Percentiles rank a stretch among this genome's conserved stretches.
Conservation (phyloP, 768 basidiomycete species). For the Lactifluus volemus region DNA sequence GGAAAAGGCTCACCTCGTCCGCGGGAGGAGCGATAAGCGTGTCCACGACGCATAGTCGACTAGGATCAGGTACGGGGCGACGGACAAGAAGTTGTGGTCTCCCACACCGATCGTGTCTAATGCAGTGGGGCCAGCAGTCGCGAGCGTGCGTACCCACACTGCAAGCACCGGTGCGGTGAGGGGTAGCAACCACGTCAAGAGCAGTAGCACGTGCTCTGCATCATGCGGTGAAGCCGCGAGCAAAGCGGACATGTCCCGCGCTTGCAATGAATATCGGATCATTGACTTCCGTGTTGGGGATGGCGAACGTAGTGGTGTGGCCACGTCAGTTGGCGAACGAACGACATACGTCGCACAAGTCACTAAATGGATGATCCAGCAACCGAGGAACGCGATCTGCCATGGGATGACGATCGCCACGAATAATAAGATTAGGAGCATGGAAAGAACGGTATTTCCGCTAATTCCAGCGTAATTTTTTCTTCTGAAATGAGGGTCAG, state of each 20-base stretch:
- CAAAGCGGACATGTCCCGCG: neutral
- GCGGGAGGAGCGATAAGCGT: conserved; percentile 31
- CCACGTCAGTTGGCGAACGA: neutral
- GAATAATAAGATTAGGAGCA: conserved; percentile 50
- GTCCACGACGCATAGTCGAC: conserved; percentile 54
- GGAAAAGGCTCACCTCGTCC: neutral
- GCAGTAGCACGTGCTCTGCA: conserved; percentile 53
- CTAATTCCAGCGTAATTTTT: conserved; percentile 27
- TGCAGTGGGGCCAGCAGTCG: conserved; percentile 66
- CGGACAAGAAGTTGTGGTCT: conserved; percentile 64
- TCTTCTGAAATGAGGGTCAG: neutral
- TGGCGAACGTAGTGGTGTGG: neutral
- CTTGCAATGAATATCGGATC: conserved; percentile 1
- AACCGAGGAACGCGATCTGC: conserved; percentile 84
- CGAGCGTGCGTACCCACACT: conserved; percentile 85
- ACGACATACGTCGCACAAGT: conserved; percentile 40
- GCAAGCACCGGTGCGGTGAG: conserved; percentile 67
- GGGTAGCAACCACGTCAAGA: conserved; percentile 79
- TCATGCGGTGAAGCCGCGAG: conserved; percentile 28
- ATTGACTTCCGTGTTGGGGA: conserved; percentile 1
- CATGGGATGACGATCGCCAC: conserved; percentile 78
- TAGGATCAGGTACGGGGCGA: conserved; percentile 54
- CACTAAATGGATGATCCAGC: conserved; percentile 70
- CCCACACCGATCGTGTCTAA: conserved; percentile 71
- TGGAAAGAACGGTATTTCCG: conserved; percentile 35